Base-by-base conservation (phyloP, 2,329 filamentous ascomycete genomes). In the Diaporthe vaccinii region DNA sequence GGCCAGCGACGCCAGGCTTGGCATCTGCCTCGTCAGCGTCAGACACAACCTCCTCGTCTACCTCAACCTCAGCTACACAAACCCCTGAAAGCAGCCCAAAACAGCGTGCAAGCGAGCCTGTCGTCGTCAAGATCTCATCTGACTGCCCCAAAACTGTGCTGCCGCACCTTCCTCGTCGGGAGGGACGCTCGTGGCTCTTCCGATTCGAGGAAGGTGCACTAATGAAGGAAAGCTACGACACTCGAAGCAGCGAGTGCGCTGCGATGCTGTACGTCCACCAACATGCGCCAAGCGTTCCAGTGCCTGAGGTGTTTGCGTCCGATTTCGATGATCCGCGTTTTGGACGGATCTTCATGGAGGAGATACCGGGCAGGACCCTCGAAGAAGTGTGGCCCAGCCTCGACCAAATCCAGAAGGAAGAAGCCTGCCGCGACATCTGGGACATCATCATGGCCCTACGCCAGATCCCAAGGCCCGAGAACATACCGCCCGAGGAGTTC, bases 341-440 rank as follows among this genome's bases (percentile, higher is more conserved):
- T 4, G 62, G 17, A 7, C 15, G 10, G 25, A 44, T 68, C 17
- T 49, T 51, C 41, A 68, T 68, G 62, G 44, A 68, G 28, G 28
- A 68, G 44, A 31, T 68, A 6, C 62, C 62, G 4, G 62, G 62
- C 28, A 20, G 39, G 3, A 68, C 41, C 17, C 28, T 68, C 20
- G 44, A 68, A 1, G 15, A 34, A 10, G 62, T 68, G 44, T 68
- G 62, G 62, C 62, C 44, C 4, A 36, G 62, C 20, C 62, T 68
- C 34, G 17, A 28, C 20, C 15, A 4, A 17, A 39, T 10, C 17
- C 62, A 68, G 62, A 68, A 68, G 44, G 44, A 68, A 51, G 7
- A 8, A 5, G 62, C 46, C 1, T 68, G 62, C 10, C 28, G 25
- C 1, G 41, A 68, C 44, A 22, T 51, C 9, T 68, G 62, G 62